Evolutionary conservation across 1,284 basidiomycete genomes (phyloP).

Genomic region (Ganoderma meredithae): DNA sequence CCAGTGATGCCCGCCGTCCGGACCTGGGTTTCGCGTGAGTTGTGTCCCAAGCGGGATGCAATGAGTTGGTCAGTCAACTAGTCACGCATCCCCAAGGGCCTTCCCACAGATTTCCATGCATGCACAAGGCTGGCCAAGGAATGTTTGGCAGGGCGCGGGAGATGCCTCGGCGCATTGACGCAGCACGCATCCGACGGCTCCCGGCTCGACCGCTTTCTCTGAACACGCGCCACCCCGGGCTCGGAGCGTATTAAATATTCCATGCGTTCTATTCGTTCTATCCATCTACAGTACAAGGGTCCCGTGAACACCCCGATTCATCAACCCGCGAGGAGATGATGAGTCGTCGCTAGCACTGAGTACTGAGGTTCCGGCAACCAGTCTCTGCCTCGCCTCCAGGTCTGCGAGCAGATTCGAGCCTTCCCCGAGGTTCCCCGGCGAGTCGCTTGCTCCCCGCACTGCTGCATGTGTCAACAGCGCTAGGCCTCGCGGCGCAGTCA

Average conservation of each 20-base stretch:
- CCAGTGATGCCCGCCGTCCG: not conserved
- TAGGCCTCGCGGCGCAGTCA: not conserved
- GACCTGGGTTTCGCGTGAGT: not conserved
- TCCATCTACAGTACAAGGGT: not conserved
- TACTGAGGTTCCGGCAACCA: not conserved
- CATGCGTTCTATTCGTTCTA: constrained; percentile 8
- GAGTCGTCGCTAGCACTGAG: not conserved
- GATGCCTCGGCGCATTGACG: constrained; percentile 6
- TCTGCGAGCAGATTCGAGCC: not conserved
- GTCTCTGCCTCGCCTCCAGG: not conserved
- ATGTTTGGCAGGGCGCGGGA: not conserved
- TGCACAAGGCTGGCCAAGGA: not conserved
- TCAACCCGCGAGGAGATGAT: not conserved
- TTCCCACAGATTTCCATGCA: not conserved
- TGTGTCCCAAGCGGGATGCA: not conserved
- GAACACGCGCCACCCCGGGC: constrained; percentile 1
- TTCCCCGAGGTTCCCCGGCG: not conserved
- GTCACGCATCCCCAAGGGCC: not conserved
- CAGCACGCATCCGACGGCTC: constrained; percentile 5
- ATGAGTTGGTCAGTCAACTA: not conserved
- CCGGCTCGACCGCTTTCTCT: constrained; percentile 11
- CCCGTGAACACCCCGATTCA: constrained; percentile 8
- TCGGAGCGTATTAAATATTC: not conserved
- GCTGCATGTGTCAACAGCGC: not conserved
- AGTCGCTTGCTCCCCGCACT: not conserved